Percentiles rank a stretch among this genome's conserved stretches.
Conservation (phyloP, 2,329 filamentous ascomycete genomes). For the Arthrobotrys megalospora region DNA sequence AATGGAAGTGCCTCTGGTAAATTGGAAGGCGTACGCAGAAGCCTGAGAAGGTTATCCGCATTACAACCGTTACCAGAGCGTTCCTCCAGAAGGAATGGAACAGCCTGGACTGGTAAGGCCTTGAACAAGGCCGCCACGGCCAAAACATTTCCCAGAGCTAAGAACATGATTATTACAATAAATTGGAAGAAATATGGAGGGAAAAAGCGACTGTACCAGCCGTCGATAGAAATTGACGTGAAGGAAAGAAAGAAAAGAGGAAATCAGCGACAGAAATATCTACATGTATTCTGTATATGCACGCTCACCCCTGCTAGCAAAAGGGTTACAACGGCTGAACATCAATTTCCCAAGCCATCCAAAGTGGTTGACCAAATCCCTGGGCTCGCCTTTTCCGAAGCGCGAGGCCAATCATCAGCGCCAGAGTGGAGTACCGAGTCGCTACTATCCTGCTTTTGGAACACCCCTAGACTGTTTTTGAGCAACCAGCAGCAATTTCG, state of each 20-base stretch:
- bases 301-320: background rate
- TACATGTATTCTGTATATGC: background rate
- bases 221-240: background rate
- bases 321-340: background rate
- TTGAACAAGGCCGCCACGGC: background rate
- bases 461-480: too few species aligned
- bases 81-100: background rate
- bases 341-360: background rate
- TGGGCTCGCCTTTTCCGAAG: background rate
- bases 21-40: background rate
- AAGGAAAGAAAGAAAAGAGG: too few species aligned
- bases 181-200: background rate
- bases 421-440: too few species aligned
- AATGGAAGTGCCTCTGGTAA: conserved; percentile 6
- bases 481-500: too few species aligned
- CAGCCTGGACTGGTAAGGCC: background rate
- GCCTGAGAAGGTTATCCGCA: conserved; percentile 10
- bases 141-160: background rate
- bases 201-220: background rate
- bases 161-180: background rate
- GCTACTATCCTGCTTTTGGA: too few species aligned
- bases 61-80: background rate
- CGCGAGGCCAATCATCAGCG: background rate
- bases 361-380: background rate
- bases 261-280: background rate